phyloP scores from a whole-genome alignment of 1,139 yeast genomes.

The Kodamaea suecica region DNA sequence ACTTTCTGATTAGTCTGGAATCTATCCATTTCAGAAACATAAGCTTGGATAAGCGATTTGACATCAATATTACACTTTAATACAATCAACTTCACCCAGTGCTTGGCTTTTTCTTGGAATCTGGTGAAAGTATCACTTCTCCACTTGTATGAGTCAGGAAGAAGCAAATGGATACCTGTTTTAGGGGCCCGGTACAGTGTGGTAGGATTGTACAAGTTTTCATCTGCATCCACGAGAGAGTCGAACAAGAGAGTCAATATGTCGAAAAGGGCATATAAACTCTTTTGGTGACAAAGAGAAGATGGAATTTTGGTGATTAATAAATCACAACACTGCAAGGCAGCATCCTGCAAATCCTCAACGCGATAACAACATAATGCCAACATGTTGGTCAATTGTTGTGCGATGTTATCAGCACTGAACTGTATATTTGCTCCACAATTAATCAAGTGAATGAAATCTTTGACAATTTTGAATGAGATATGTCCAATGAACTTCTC shows the following conservation, averaged over 20 bases:
- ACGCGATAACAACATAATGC: conserved; percentile 77
- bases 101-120: conserved; percentile 56
- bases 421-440: conserved; percentile 51
- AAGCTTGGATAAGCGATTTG: conserved; percentile 73
- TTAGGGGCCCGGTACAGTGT: conserved; percentile 60
- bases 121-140: conserved; percentile 64
- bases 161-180: conserved; percentile 55
- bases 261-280: conserved; percentile 78
- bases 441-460: conserved; percentile 48
- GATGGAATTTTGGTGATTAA: conserved; percentile 74
- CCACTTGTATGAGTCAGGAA: conserved; percentile 81
- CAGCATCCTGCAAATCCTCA: conserved; percentile 71
- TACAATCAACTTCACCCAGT: conserved; percentile 62
- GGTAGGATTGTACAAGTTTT: conserved; percentile 80
- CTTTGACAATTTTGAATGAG: conserved; percentile 56
- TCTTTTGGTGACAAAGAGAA: conserved; percentile 67
- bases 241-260: conserved; percentile 73
- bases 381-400: conserved; percentile 67
- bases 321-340: conserved; percentile 73
- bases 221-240: conserved; percentile 82
- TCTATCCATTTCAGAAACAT: conserved; percentile 52
- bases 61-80: conserved; percentile 65
- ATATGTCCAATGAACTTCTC: conserved; percentile 67
- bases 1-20: conserved; percentile 36
- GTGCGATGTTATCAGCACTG: conserved; percentile 59